Evolutionary conservation across 495 filamentous ascomycete species (phyloP).

Genomic region (Tuber brumale): DNA sequence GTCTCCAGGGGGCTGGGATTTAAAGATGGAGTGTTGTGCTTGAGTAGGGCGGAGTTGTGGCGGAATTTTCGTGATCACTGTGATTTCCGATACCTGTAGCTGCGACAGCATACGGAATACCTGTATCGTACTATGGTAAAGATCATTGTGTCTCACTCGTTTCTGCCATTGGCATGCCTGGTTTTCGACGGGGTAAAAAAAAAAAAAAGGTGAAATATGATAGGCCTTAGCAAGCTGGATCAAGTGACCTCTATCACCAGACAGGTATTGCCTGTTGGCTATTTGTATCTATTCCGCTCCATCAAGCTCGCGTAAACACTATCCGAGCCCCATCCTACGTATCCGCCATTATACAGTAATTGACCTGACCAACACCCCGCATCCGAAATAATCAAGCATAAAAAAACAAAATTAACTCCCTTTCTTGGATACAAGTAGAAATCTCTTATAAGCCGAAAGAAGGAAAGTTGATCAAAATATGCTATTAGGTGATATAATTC

Average conservation of each 20-base stretch:
- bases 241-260: background rate
- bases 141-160: background rate
- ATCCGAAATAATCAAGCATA: background rate
- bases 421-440: conserved; percentile 2
- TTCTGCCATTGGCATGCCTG: background rate
- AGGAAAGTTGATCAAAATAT: background rate
- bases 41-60: background rate
- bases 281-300: background rate
- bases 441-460: background rate
- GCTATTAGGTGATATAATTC: conserved; percentile 1
- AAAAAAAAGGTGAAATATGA: no score
- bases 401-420: background rate
- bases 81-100: background rate
- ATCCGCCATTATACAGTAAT: background rate
- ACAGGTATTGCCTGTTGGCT: background rate
- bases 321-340: background rate
- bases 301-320: background rate
- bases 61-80: background rate
- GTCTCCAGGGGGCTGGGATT: no score
- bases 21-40: no score
- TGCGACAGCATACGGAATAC: background rate
- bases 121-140: background rate
- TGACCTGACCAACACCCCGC: background rate
- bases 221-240: background rate
- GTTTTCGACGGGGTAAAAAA: background rate